Base-by-base conservation (phyloP, 768 basidiomycete species). In the Pleurotus pulmonarius region DNA sequence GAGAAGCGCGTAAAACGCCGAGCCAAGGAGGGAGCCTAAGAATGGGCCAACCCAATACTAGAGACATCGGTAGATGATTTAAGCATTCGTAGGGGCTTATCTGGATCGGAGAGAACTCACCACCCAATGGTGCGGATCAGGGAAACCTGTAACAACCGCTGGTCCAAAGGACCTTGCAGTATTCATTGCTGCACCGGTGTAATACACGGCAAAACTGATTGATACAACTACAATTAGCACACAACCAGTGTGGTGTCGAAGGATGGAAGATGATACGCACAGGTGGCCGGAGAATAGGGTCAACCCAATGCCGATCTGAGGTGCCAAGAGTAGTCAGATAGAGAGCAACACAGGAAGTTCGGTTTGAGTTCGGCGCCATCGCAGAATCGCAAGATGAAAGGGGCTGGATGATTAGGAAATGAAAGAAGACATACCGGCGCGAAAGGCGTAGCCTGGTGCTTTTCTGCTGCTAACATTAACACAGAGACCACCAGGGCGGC, bases 31-130 rank as follows among this genome's bases (percentile, higher is more conserved):
- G 4, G 85, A 77, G 26, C 89, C 88, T 18, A 90, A 73, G 54
- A 79, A 79, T 0, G 87, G 87, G 39, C 89, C 88, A 7, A 88
- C 69, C 87, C 86, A 87, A 63, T 87, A 87, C 83, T 87, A 56
- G 12, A 22, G 13, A 61, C 18, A 26, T 39, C 29, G 29, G 29
- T 34, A 9, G 11, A 49, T 55, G 56, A 58, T 58, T 47, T 22
- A 25, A 46, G 40, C 8, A 3, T 11, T 34, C 8, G 22, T 24
- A 9, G 38, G n/a, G 57, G 25, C 26, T 43, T 24, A 55, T 8
- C 9, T 18, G 3, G 49, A 18, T 16, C 41, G 39, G 2, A 13
- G 1, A 26, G 3, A 37, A 72, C 82, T 34, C 68, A 86, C 86
- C 58, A 87, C 75, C 87, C 85, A 88, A 40, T 88, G 87, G 4